These are phyloP conservation scores for Corynascus novoguineensis DNA, from an alignment of 495 filamentous ascomycete species.

Conservation along the genomic window DNA sequence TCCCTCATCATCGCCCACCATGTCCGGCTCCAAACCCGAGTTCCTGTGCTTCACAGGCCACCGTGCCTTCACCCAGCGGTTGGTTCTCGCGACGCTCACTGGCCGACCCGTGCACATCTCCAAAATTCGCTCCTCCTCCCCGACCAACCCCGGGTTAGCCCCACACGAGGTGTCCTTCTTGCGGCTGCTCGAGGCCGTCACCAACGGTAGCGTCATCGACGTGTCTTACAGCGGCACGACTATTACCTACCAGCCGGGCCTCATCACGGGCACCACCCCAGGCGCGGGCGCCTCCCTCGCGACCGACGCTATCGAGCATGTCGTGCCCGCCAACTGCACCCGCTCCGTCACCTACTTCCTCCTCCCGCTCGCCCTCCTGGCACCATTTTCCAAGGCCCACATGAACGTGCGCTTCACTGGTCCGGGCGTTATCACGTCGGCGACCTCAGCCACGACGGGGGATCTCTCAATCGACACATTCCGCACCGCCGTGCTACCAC, in stretches of 20 bases:
- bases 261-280: conserved; percentile 74
- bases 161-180: conserved; percentile 93
- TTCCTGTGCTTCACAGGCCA: conserved; percentile 70
- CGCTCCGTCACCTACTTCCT: conserved; percentile 91
- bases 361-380: conserved; percentile 79
- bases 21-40: conserved; percentile 43
- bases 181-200: conserved; percentile 86
- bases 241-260: conserved; percentile 80
- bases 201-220: conserved; percentile 90
- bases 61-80: conserved; percentile 72
- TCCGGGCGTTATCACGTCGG: conserved; percentile 86
- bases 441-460: conserved; percentile 56
- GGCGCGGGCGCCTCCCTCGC: conserved; percentile 55
- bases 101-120: conserved; percentile 86
- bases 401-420: conserved; percentile 86
- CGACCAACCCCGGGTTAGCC: conserved; percentile 78
- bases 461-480: conserved; percentile 90
- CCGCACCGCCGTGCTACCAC: conserved; percentile 83
- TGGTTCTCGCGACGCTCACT: conserved; percentile 86
- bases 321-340: conserved; percentile 64
- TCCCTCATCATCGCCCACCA: conserved; percentile 15
- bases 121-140: conserved; percentile 80
- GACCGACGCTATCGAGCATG: conserved; percentile 71
- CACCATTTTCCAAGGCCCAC: conserved; percentile 84
- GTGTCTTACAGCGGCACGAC: conserved; percentile 94